These are phyloP conservation scores for Guyanaporus albipodus DNA, from an alignment of 768 basidiomycete species.

Conservation along the genomic window DNA sequence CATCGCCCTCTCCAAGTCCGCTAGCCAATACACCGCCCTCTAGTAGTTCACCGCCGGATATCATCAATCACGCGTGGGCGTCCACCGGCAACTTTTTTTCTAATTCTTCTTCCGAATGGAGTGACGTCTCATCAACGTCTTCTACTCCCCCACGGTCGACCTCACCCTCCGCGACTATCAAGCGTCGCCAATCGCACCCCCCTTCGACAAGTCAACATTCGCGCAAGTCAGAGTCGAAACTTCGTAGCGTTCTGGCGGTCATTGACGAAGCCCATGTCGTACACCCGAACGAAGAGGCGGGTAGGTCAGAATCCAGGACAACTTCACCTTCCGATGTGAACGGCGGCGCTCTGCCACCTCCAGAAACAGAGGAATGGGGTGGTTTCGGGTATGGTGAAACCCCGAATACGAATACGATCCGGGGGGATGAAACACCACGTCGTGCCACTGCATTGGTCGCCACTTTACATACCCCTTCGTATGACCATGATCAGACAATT, in stretches of 20 bases:
- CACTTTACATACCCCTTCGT: slow-evolving; percentile 21
- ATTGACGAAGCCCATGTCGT: slow-evolving; percentile 59
- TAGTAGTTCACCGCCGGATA: slow-evolving; percentile 34
- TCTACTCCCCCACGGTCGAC: slow-evolving; percentile 46
- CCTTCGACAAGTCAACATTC: slow-evolving; percentile 34
- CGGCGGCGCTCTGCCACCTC: slow-evolving; percentile 15
- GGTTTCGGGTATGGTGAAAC: slow-evolving; percentile 39
- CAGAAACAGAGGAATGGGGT: slow-evolving; percentile 37
- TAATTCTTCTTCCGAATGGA: slow-evolving; percentile 56
- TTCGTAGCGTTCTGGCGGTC: slow-evolving; percentile 66
- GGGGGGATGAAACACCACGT: slow-evolving; percentile 45
- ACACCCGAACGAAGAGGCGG: slow-evolving; percentile 27
- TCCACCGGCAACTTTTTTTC: slow-evolving; percentile 46
- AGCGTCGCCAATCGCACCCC: slow-evolving; percentile 53
- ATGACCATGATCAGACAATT: slow-evolving; percentile 21
- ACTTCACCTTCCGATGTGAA: slow-evolving; percentile 30
- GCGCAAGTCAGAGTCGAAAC: slow-evolving; percentile 62
- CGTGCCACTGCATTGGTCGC: slow-evolving; percentile 32
- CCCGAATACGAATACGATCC: slow-evolving; percentile 29
- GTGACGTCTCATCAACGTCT: slow-evolving; percentile 36
- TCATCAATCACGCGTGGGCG: slow-evolving; percentile 47
- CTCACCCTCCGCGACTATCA: slow-evolving; percentile 42
- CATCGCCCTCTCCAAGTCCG: slow-evolving; percentile 62
- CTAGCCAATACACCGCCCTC: slow-evolving; percentile 41
- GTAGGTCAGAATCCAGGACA: slow-evolving; percentile 19